Evolutionary conservation across 2,329 filamentous ascomycete genomes (phyloP).

Genomic region (Hypoxylon sp.): DNA sequence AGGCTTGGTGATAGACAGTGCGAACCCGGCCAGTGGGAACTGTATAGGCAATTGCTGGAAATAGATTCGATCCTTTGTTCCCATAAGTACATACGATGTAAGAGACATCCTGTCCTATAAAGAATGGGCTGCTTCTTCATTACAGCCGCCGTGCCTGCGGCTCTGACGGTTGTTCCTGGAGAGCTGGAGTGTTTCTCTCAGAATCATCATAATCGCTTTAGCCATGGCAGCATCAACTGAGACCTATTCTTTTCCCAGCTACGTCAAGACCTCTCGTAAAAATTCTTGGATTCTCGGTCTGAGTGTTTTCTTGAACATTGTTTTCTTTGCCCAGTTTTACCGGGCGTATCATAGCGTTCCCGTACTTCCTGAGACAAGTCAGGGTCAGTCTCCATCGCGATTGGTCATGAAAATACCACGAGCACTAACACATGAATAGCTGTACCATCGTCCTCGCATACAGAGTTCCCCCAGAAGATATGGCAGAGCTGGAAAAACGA

Average conservation of each 20-base stretch:
- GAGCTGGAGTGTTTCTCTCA: not conserved
- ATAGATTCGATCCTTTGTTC: not conserved
- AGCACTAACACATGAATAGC: not conserved
- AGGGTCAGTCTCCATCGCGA: not conserved
- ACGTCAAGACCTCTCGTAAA: not conserved
- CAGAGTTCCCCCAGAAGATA: slow-evolving; percentile 39
- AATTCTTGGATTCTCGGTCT: not conserved
- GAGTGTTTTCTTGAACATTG: not conserved
- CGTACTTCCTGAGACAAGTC: not conserved
- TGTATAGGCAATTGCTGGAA: not conserved
- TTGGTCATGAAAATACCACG: not conserved
- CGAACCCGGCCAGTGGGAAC: not conserved
- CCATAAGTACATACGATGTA: not conserved
- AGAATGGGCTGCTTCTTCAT: not conserved
- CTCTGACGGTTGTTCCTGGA: not conserved
- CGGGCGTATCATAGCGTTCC: not conserved
- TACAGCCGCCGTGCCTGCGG: not conserved
- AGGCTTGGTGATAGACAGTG: not conserved
- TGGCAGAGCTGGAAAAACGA: slow-evolving; percentile 47
- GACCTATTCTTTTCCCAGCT: not conserved
- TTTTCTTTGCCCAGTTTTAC: not conserved
- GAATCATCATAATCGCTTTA: not conserved
- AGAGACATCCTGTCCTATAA: not conserved
- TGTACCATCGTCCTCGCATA: not conserved
- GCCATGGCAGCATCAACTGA: not conserved